Conservation (phyloP, 176 grass and related monocot genomes). For the Oryza coarctata region DNA sequence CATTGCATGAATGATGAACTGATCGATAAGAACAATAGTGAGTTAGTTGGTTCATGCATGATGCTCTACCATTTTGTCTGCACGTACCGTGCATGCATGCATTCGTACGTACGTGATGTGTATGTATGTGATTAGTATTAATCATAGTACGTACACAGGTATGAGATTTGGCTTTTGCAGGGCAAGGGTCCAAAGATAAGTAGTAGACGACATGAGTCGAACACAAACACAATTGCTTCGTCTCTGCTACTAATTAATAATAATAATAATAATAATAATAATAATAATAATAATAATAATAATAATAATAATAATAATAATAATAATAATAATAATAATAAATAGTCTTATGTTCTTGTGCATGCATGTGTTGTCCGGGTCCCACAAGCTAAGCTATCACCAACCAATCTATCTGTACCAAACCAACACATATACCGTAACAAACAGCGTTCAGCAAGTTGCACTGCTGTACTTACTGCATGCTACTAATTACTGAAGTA, state of each 20-base stretch:
- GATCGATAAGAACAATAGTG: background rate
- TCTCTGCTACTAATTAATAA: background rate
- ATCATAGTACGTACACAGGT: background rate
- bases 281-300: background rate
- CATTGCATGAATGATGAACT: background rate
- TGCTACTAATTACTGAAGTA: background rate
- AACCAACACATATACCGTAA: background rate
- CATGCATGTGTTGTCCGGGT: background rate
- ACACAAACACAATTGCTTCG: no score
- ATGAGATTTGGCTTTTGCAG: background rate
- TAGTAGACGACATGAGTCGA: background rate
- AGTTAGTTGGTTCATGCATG: background rate
- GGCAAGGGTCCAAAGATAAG: background rate
- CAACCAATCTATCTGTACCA: slow-evolving; percentile 16
- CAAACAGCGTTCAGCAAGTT: background rate
- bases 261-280: background rate
- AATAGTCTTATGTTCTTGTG: background rate
- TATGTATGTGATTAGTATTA: background rate
- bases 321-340: background rate
- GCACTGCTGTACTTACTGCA: background rate
- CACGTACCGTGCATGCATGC: background rate
- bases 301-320: background rate
- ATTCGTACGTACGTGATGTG: background rate
- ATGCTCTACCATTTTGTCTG: background rate
- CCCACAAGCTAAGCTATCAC: background rate